These are phyloP conservation scores for Cercospora sp. DNA, from an alignment of 2,329 filamentous ascomycete genomes.

Conservation along the genomic window DNA sequence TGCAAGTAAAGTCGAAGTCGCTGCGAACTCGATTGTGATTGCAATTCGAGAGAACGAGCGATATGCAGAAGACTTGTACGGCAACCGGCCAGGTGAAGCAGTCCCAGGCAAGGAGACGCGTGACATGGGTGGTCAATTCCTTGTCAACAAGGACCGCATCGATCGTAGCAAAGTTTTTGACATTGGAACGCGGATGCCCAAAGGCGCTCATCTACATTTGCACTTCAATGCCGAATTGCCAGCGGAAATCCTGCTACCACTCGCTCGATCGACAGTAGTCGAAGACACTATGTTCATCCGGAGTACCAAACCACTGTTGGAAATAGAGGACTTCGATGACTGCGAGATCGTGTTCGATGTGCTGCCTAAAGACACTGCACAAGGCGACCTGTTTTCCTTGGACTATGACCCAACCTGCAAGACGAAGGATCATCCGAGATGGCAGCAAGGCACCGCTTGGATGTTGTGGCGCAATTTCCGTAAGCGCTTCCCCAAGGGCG, in stretches of 20 bases:
- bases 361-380: constrained; percentile 33
- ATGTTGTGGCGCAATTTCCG: constrained; percentile 52
- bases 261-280: constrained; percentile 48
- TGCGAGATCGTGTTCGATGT: constrained; percentile 66
- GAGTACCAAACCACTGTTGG: constrained; percentile 56
- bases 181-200: constrained; percentile 63
- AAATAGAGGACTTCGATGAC: constrained; percentile 46
- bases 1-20: constrained; percentile 33
- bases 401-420: constrained; percentile 44
- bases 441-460: constrained; percentile 32
- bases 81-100: constrained; percentile 45
- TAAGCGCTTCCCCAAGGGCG: constrained; percentile 41
- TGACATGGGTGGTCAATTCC: constrained; percentile 52
- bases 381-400: constrained; percentile 50
- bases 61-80: constrained; percentile 40
- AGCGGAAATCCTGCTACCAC: constrained; percentile 60
- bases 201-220: constrained; percentile 71
- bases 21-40: constrained; percentile 40
- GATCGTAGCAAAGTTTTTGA: constrained; percentile 58
- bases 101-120: constrained; percentile 41
- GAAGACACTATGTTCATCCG: constrained; percentile 67
- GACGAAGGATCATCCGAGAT: constrained; percentile 27
- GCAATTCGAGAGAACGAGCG: constrained; percentile 48
- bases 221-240: constrained; percentile 75
- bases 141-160: constrained; percentile 47